These are phyloP conservation scores for Synchytrium microbalum DNA, from an alignment of 371 early-diverging fungal species.

Conservation along the genomic window DNA sequence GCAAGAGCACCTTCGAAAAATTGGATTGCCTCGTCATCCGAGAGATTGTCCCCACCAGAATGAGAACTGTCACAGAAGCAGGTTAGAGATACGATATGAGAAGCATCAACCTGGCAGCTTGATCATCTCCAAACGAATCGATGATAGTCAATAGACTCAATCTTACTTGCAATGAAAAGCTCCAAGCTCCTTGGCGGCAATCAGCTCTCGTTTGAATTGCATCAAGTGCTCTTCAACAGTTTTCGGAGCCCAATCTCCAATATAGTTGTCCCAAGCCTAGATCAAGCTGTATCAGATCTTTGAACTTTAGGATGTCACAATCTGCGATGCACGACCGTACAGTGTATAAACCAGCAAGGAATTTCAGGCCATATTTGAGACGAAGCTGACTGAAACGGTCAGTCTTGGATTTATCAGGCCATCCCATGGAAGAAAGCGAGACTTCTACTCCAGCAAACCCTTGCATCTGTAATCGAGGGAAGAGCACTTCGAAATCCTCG, in stretches of 20 bases:
- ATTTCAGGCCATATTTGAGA: not conserved
- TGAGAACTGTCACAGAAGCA: not conserved
- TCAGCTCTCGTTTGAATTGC: not conserved
- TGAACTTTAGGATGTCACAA: too few relatives aligned
- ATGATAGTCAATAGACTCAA: too few relatives aligned
- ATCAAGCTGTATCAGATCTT: not conserved
- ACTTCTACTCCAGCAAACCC: not conserved
- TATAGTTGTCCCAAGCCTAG: not conserved
- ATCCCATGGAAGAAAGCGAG: not conserved
- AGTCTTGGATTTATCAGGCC: not conserved
- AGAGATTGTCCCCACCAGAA: not conserved
- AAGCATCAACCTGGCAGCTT: not conserved
- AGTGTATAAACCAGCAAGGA: not conserved
- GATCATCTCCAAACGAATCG: too few relatives aligned
- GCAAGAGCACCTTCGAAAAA: not conserved
- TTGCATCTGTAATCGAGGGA: not conserved
- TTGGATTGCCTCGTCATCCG: not conserved
- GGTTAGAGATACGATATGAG: not conserved
- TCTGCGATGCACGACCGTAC: not conserved
- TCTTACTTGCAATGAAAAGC: not conserved
- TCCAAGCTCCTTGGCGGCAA: not conserved
- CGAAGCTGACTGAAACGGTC: not conserved
- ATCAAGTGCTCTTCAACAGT: not conserved
- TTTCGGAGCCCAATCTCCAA: not conserved
- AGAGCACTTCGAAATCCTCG: not conserved